These are phyloP conservation scores for Mycena latifolia DNA, from an alignment of 768 basidiomycete species.

Conservation along the genomic window DNA sequence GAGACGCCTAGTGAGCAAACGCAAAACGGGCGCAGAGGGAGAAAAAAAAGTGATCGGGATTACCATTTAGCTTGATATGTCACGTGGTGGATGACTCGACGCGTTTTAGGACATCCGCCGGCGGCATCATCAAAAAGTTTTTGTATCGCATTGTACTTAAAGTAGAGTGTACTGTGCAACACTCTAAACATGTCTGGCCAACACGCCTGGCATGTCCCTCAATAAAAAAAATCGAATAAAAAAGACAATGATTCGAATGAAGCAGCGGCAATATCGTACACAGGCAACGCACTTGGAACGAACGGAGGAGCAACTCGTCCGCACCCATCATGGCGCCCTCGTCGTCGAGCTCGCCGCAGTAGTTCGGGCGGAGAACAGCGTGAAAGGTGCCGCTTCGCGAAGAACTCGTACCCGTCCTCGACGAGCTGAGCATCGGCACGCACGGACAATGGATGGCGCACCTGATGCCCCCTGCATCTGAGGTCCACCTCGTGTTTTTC, in stretches of 20 bases:
- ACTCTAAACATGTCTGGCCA: conserved; percentile 16
- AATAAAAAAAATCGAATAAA: conserved; percentile 29
- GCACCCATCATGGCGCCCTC: conserved; percentile 99
- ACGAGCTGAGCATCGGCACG: conserved; percentile 75
- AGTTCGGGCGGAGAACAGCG: conserved; percentile 96
- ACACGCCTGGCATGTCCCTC: conserved; percentile 8
- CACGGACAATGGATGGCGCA: conserved; percentile 51
- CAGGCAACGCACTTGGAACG: conserved; percentile 84
- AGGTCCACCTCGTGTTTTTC: conserved; percentile 99
- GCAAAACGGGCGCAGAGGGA: too few species aligned
- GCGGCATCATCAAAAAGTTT: too few species aligned
- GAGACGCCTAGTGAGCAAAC: too few species aligned
- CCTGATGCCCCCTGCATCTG: conserved; percentile 98
- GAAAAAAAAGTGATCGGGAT: neutral
- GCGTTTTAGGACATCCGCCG: conserved; percentile 10
- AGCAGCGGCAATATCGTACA: conserved; percentile 21
- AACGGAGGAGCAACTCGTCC: conserved; percentile 96
- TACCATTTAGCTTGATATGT: conserved; percentile 3
- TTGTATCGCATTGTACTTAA: neutral
- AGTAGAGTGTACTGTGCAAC: conserved; percentile 10
- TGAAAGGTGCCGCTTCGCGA: conserved; percentile 96
- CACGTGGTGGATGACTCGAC: too few species aligned
- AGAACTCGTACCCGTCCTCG: conserved; percentile 99
- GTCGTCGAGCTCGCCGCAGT: conserved; percentile 98
- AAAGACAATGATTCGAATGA: conserved; percentile 1